Conservation (phyloP, 306 rosid genomes). For the Cicer chorassanicum region DNA sequence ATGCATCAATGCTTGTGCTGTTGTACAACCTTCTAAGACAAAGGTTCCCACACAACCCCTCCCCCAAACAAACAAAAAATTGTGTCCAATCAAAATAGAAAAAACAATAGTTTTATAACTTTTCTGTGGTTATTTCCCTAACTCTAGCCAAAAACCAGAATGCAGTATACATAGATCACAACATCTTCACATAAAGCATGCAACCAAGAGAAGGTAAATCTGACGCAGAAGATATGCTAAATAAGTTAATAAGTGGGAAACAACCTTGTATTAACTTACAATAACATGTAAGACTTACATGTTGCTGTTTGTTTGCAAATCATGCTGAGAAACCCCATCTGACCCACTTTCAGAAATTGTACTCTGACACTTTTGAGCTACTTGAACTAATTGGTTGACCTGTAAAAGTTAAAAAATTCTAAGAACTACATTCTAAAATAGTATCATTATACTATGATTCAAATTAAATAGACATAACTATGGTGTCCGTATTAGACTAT, state of each 20-base stretch:
- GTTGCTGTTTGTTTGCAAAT: conserved; percentile 85
- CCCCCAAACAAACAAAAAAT: too few species aligned
- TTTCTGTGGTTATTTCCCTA: neutral
- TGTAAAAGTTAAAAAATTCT: conserved; percentile 48
- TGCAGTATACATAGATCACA: neutral
- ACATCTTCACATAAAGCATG: conserved; percentile 6
- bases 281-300: conserved; percentile 50
- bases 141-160: neutral
- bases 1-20: too few species aligned
- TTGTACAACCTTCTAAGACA: too few species aligned
- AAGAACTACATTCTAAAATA: conserved; percentile 19
- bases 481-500: neutral
- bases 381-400: conserved; percentile 93
- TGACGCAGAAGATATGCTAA: neutral
- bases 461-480: conserved; percentile 4
- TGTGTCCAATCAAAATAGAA: neutral
- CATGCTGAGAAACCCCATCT: conserved; percentile 91
- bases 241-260: conserved; percentile 6
- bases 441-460: neutral
- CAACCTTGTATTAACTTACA: conserved; percentile 46
- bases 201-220: conserved; percentile 13
- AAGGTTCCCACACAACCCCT: too few species aligned
- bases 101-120: neutral
- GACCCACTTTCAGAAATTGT: conserved; percentile 87
- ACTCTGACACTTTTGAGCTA: conserved; percentile 90